Conservation (phyloP, 805 yeast genomes). For the Starmerella kuoi region DNA sequence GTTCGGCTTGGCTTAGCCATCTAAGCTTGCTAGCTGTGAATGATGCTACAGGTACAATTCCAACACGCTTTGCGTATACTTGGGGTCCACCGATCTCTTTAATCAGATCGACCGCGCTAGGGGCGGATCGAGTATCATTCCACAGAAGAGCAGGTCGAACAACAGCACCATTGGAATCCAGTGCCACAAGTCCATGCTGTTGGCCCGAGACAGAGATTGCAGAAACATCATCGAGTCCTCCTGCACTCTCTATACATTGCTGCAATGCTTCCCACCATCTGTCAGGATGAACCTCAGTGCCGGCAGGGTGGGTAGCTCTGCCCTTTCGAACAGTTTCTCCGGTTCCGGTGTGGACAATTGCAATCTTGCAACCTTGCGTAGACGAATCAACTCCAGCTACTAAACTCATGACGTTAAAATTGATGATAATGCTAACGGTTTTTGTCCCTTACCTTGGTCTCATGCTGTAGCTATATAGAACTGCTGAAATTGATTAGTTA, state of each 20-base stretch:
- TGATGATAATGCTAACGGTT: too few species aligned
- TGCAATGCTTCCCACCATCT: constrained; percentile 21
- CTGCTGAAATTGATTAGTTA: too few species aligned
- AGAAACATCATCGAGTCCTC: constrained; percentile 21
- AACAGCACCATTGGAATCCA: constrained; percentile 18
- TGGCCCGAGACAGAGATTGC: constrained; percentile 24
- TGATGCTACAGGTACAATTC: constrained; percentile 24
- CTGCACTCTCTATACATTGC: constrained; percentile 16
- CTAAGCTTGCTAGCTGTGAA: constrained; percentile 23
- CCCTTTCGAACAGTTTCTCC: constrained; percentile 18
- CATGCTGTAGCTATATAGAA: too few species aligned
- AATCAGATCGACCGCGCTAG: constrained; percentile 18
- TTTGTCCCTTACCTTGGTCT: too few species aligned
- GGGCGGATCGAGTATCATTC: constrained; percentile 24
- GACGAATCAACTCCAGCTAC: constrained; percentile 25
- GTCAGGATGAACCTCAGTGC: constrained; percentile 23
- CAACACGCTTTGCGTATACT: constrained; percentile 19
- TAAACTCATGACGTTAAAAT: constrained; percentile 1
- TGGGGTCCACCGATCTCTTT: constrained; percentile 22
- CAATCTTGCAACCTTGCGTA: constrained; percentile 24
- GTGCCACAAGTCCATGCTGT: constrained; percentile 23
- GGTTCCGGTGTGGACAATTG: constrained; percentile 14
- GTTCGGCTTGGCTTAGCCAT: constrained; percentile 24
- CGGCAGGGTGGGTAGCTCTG: constrained; percentile 20
- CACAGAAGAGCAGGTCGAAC: constrained; percentile 22